Evolutionary conservation across 139 green algal genomes (phyloP).

Genomic region (Closterium sp.): DNA sequence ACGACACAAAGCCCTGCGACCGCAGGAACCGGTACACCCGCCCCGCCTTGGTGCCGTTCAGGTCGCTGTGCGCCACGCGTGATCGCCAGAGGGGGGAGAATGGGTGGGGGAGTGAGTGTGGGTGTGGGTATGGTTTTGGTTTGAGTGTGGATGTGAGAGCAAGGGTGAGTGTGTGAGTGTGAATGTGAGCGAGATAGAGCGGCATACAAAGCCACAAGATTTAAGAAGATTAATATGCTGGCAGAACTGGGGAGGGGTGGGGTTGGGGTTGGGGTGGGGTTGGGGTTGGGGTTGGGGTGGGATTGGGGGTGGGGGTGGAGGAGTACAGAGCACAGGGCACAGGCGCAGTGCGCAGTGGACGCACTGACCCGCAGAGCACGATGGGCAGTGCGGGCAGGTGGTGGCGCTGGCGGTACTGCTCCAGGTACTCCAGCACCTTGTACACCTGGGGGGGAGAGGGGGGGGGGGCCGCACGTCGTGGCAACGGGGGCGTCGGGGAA

Average conservation of each 20-base stretch:
- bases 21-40: slow-evolving; percentile 44
- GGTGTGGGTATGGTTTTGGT: too few relatives aligned
- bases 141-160: too few relatives aligned
- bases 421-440: slow-evolving; percentile 53
- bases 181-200: not conserved
- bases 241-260: not conserved
- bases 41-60: slow-evolving; percentile 47
- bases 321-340: not conserved
- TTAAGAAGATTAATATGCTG: not conserved
- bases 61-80: slow-evolving; percentile 20
- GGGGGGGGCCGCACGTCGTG: too few relatives aligned
- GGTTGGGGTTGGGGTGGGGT: not conserved
- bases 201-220: too few relatives aligned
- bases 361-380: slow-evolving; percentile 35
- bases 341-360: not conserved
- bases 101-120: too few relatives aligned
- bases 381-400: slow-evolving; percentile 26
- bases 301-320: not conserved
- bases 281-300: too few relatives aligned
- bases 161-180: too few relatives aligned
- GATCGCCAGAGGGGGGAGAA: too few relatives aligned
- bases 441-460: slow-evolving; percentile 10
- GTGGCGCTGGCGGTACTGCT: slow-evolving; percentile 7
- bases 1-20: slow-evolving; percentile 47
- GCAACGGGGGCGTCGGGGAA: too few relatives aligned